A percentile compares a stretch with the other conserved stretches of the same genome.
phyloP scores from a whole-genome alignment of 202 grass and related monocot genomes.

The Zoysia matrella region DNA sequence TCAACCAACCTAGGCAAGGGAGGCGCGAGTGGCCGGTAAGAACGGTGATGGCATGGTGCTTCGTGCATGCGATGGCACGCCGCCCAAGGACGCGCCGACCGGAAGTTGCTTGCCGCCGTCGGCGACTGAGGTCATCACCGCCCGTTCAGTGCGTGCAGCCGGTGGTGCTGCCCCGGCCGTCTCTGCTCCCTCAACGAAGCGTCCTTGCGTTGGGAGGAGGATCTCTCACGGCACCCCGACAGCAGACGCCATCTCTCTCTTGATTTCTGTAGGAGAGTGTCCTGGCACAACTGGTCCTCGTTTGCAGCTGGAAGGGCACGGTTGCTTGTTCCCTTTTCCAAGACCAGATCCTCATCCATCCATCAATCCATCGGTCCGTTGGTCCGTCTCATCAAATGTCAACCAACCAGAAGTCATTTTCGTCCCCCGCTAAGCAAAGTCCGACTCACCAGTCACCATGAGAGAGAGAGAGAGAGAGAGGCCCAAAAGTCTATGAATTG shows the following conservation, averaged over 20 bases:
- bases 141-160: not conserved
- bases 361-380: not conserved
- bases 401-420: conserved; percentile 16
- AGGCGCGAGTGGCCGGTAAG: too few species aligned
- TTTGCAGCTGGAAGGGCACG: not conserved
- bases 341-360: not conserved
- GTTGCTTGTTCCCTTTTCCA: conserved; percentile 49
- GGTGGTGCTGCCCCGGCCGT: too few species aligned
- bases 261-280: not conserved
- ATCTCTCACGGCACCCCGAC: conserved; percentile 11
- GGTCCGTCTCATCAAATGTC: conserved; percentile 36
- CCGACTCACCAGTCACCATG: too few species aligned
- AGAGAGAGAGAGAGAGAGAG: too few species aligned
- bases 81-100: too few species aligned
- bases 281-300: too few species aligned
- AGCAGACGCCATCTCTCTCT: not conserved
- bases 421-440: too few species aligned
- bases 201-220: not conserved
- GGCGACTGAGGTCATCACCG: not conserved
- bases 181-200: too few species aligned
- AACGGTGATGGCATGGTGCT: too few species aligned
- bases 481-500: not conserved
- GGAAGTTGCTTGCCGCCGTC: not conserved
- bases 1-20: too few species aligned
- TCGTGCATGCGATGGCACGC: too few species aligned